These are phyloP conservation scores for Exophiala sp. DNA, from an alignment of 2,329 filamentous ascomycete genomes.

Conservation along the genomic window DNA sequence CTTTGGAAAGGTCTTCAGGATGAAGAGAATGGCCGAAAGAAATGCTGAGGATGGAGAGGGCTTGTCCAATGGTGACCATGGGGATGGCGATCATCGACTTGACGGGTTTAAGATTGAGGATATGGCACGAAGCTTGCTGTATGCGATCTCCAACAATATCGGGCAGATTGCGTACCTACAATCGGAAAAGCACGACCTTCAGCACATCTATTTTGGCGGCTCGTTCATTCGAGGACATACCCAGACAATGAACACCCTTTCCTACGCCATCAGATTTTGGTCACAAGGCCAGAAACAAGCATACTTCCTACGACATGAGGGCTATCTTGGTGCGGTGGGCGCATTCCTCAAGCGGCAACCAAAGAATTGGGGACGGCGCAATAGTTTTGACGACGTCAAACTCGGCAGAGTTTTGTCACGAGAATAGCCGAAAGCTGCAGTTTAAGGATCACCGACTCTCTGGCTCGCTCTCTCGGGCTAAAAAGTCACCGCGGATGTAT, in stretches of 20 bases:
- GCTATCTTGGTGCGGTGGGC: constrained; percentile 87
- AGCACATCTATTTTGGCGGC: constrained; percentile 94
- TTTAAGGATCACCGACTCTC: not conserved
- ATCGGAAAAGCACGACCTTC: constrained; percentile 84
- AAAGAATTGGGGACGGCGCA: constrained; percentile 79
- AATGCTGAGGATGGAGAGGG: constrained; percentile 68
- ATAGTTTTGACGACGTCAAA: constrained; percentile 58
- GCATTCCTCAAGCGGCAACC: constrained; percentile 91
- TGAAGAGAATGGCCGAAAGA: constrained; percentile 77
- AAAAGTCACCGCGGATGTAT: too few relatives aligned
- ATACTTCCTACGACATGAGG: constrained; percentile 92
- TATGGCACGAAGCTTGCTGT: constrained; percentile 83
- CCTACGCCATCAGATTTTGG: constrained; percentile 97
- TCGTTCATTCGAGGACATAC: constrained; percentile 93
- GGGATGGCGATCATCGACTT: constrained; percentile 35
- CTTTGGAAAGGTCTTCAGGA: constrained; percentile 93
- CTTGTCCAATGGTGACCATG: constrained; percentile 45
- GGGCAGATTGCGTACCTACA: constrained; percentile 98
- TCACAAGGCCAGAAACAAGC: constrained; percentile 88
- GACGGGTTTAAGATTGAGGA: constrained; percentile 69
- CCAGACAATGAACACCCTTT: constrained; percentile 96
- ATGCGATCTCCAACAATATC: constrained; percentile 57
- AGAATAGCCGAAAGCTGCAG: constrained; percentile 10
- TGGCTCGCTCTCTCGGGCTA: not conserved
- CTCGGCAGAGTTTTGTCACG: constrained; percentile 22